Conservation (phyloP, 805 yeast species). For the Wickerhamomyces subpelliculosus region DNA sequence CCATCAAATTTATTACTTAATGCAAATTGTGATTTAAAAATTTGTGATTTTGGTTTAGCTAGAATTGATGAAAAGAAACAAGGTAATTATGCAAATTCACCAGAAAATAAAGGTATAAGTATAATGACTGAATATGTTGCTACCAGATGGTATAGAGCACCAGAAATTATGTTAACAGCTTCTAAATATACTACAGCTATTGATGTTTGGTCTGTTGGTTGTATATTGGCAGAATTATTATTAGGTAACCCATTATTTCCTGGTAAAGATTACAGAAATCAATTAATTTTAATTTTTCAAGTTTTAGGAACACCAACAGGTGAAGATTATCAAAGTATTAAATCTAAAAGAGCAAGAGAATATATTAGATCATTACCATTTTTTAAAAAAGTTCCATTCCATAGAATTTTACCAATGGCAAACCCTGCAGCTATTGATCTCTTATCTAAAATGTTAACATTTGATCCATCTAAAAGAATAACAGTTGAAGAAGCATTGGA, state of each 20-base stretch:
- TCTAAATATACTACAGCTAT: slow-evolving; percentile 92
- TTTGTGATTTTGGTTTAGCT: slow-evolving; percentile 94
- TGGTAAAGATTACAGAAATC: slow-evolving; percentile 91
- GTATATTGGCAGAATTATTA: slow-evolving; percentile 87
- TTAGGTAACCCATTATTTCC: slow-evolving; percentile 86
- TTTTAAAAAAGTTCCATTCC: slow-evolving; percentile 52
- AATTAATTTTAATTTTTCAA: slow-evolving; percentile 76
- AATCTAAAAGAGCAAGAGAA: slow-evolving; percentile 80
- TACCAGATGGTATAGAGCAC: slow-evolving; percentile 96
- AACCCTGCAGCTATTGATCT: slow-evolving; percentile 66
- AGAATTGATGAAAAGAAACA: slow-evolving; percentile 27
- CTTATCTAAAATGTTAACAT: slow-evolving; percentile 62
- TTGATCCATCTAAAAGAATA: slow-evolving; percentile 78
- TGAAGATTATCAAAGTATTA: slow-evolving; percentile 70
- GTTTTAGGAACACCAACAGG: slow-evolving; percentile 82
- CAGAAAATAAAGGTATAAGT: slow-evolving; percentile 56
- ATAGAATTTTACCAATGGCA: slow-evolving; percentile 36
- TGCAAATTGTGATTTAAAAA: slow-evolving; percentile 88
- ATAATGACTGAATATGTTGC: slow-evolving; percentile 97
- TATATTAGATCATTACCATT: slow-evolving; percentile 77
- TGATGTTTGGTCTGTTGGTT: slow-evolving; percentile 96
- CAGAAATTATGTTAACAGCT: slow-evolving; percentile 93
- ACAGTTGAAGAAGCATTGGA: slow-evolving; percentile 77
- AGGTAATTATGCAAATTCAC: slow-evolving; percentile 40
- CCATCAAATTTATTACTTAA: slow-evolving; percentile 83